Conservation (phyloP, 345 rosid species). For the Bretschneidera sinensis region DNA sequence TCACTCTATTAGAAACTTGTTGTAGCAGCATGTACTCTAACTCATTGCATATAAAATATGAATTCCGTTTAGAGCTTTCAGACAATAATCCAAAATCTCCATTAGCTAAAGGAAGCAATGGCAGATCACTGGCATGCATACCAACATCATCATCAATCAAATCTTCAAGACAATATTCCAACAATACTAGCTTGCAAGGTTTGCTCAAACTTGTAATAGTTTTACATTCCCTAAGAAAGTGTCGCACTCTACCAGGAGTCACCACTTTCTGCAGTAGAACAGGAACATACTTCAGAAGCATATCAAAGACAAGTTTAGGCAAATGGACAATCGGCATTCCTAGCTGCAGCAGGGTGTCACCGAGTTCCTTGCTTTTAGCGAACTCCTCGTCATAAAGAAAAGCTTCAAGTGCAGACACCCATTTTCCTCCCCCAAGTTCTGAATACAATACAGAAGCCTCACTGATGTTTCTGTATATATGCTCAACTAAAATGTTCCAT, state of each 20-base stretch:
- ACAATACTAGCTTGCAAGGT: slow-evolving; percentile 56
- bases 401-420: slow-evolving; percentile 82
- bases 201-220: slow-evolving; percentile 44
- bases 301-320: slow-evolving; percentile 60
- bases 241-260: slow-evolving; percentile 75
- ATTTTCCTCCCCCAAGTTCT: slow-evolving; percentile 64
- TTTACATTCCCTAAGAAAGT: slow-evolving; percentile 57
- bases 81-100: slow-evolving; percentile 69
- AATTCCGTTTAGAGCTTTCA: slow-evolving; percentile 44
- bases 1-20: slow-evolving; percentile 55
- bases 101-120: slow-evolving; percentile 81
- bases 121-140: slow-evolving; percentile 46
- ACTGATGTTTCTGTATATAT: slow-evolving; percentile 58
- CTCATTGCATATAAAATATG: slow-evolving; percentile 71
- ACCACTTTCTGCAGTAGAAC: slow-evolving; percentile 71
- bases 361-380: slow-evolving; percentile 61
- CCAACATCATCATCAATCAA: slow-evolving; percentile 74
- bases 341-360: slow-evolving; percentile 63
- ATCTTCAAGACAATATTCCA: slow-evolving; percentile 96
- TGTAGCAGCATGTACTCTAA: slow-evolving; percentile 67
- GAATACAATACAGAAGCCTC: slow-evolving; percentile 62
- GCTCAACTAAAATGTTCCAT: slow-evolving; percentile 83
- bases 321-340: slow-evolving; percentile 83
- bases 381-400: slow-evolving; percentile 82
- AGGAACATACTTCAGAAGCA: slow-evolving; percentile 61